A percentile compares a stretch with the other conserved stretches of the same genome.
phyloP scores from a whole-genome alignment of 306 rosid species.

The Hippophae tibetana region DNA sequence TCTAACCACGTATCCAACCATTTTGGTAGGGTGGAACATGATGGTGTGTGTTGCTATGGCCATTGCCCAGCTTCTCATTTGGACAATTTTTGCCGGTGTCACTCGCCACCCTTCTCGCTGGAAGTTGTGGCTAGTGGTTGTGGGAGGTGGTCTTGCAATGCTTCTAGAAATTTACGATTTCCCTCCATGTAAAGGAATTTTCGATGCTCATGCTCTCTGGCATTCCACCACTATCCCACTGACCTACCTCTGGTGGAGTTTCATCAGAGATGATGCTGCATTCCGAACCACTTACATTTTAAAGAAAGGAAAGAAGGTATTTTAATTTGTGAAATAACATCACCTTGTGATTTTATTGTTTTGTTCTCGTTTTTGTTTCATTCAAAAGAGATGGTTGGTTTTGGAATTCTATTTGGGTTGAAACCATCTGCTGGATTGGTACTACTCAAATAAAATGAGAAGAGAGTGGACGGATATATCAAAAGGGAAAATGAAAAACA shows the following conservation, averaged over 20 bases:
- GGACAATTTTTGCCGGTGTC: conserved; percentile 55
- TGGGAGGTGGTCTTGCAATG: conserved; percentile 51
- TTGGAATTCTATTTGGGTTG: no score
- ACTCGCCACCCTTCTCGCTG: conserved; percentile 54
- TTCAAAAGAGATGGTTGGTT: no score
- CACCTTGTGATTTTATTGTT: no score
- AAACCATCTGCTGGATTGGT: no score
- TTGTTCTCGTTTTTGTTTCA: no score
- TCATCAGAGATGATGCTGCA: conserved; percentile 58
- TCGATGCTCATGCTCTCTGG: conserved; percentile 71
- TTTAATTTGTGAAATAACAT: no score
- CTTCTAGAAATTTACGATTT: conserved; percentile 54
- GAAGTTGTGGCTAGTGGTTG: conserved; percentile 53
- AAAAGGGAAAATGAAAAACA: no score
- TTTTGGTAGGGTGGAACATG: conserved; percentile 66
- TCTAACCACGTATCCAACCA: neutral
- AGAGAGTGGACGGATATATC: no score
- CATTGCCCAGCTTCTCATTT: conserved; percentile 47
- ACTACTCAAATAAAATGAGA: no score
- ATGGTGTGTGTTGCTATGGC: conserved; percentile 60
- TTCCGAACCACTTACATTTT: conserved; percentile 30
- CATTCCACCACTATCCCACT: conserved; percentile 67
- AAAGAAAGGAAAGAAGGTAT: conserved; percentile 52
- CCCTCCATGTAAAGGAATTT: conserved; percentile 52
- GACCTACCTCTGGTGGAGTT: conserved; percentile 77